Evolutionary conservation across 192 early-diverging fungal genomes (phyloP).

Genomic region (Podila epigama): DNA sequence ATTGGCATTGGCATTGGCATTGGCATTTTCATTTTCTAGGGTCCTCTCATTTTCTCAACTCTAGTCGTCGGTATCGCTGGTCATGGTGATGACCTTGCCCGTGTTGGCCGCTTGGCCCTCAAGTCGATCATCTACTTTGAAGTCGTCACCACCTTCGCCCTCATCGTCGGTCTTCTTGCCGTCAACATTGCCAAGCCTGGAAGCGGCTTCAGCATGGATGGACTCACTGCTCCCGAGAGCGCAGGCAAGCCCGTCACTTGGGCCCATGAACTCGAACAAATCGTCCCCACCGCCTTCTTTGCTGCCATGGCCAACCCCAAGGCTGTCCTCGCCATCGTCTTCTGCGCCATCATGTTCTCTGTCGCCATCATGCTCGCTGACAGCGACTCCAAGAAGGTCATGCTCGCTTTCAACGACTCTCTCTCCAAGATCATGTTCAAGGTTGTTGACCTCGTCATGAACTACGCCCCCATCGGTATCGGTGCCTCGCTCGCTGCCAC

Average conservation of each 20-base stretch:
- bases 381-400: constrained; percentile 49
- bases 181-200: constrained; percentile 73
- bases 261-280: constrained; percentile 60
- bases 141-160: constrained; percentile 66
- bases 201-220: constrained; percentile 49
- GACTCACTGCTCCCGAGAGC: not conserved
- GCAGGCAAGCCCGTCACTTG: constrained; percentile 53
- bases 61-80: constrained; percentile 78
- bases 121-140: constrained; percentile 78
- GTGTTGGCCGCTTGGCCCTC: constrained; percentile 67
- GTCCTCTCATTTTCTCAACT: constrained; percentile 76
- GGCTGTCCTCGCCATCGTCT: constrained; percentile 64
- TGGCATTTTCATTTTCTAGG: constrained; percentile 13
- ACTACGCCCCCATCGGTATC: constrained; percentile 76
- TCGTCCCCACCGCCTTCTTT: constrained; percentile 69
- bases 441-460: constrained; percentile 65
- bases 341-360: constrained; percentile 72
- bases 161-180: constrained; percentile 70
- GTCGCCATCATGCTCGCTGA: constrained; percentile 59
- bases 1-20: too few relatives aligned
- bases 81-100: constrained; percentile 68
- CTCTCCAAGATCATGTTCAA: constrained; percentile 73
- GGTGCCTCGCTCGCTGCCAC: constrained; percentile 64
- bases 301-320: constrained; percentile 47
- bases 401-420: constrained; percentile 62